Percentiles rank a stretch among this genome's conserved stretches.
phyloP scores from a whole-genome alignment of 139 green algal species.

The Chlamydomonas sphaeroides region DNA sequence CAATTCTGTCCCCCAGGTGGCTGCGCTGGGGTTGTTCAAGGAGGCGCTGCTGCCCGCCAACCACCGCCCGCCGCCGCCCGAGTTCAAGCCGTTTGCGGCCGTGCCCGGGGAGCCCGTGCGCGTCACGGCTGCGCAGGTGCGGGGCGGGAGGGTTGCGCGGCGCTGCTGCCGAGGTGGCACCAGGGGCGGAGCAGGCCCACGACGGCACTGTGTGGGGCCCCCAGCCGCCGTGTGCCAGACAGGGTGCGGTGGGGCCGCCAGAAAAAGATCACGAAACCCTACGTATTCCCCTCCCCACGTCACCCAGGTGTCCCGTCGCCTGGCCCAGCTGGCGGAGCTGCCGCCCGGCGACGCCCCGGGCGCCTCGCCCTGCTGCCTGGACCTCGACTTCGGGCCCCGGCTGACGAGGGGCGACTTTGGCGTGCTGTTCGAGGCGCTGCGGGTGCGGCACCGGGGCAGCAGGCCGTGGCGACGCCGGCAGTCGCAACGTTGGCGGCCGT shows the following conservation, averaged over 20 bases:
- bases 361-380: no score
- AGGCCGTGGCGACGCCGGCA: no score
- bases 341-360: background rate
- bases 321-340: slow-evolving; percentile 11
- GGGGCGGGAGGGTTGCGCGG: no score
- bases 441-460: no score
- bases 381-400: slow-evolving; percentile 38
- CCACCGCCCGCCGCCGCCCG: slow-evolving; percentile 17
- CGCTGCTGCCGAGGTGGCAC: no score
- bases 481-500: no score
- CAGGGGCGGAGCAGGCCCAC: no score
- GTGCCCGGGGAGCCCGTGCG: background rate
- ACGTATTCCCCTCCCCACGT: no score
- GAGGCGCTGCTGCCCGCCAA: slow-evolving; percentile 29
- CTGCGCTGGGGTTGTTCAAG: slow-evolving; percentile 29
- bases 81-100: slow-evolving; percentile 38
- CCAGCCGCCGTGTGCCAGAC: no score
- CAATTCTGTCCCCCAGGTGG: slow-evolving; percentile 1
- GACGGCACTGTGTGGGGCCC: no score
- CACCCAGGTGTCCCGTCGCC: slow-evolving; percentile 23
- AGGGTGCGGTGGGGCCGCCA: no score
- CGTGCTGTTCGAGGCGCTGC: slow-evolving; percentile 16
- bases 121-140: slow-evolving; percentile 31
- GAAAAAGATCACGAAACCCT: no score
- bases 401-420: slow-evolving; percentile 34